Base-by-base conservation (phyloP, 148 eudicot genomes). In the Fagopyrum esculentum region DNA sequence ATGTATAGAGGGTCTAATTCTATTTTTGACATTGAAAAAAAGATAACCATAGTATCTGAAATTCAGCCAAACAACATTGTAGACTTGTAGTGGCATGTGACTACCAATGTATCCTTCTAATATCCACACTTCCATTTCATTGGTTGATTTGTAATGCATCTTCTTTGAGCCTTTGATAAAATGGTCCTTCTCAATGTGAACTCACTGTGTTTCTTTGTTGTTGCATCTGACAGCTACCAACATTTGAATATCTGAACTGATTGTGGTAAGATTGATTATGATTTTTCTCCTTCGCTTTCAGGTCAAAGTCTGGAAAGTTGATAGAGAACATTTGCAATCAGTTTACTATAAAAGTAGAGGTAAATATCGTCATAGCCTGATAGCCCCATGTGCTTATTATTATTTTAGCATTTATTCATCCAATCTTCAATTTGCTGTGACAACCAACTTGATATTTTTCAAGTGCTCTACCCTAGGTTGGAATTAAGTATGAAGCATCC, bases 271-370 rank as follows among this genome's bases (percentile, higher is more conserved):
- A 43, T 30, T 29, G 16, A 15, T 69, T 54, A 61, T 68, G 68
- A 35, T 2, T 73, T 47, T 45, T 30, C 22, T 46, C 29, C 74
- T 51, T n/a, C 61, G 72, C 49, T 81, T 83, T 71, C 90, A 95
- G 99, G 88, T 84, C 93, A 50, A 84, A 86, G 50, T 83, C 91
- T 44, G 81, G 84, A 83, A 90, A 87, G 74, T 75, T 92, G 61
- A 79, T 88, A 48, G 91, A 90, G 77, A 85, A 85, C 68, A 84
- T 89, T 45, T 60, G 80, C 45, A 66, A 54, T 44, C 82, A 90
- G 78, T 89, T 87, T 75, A 82, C 86, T 59, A 92, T 92, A 75
- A 70, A 78, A 83, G 86, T 95, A 85, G 81, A 90, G 93, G 99
- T 95, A 68, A 35, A 82, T 66, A 40, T 66, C 40, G n/a, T 60